Conservation (phyloP, 1,284 basidiomycete species). For the Boletellus dicymbophilus region DNA sequence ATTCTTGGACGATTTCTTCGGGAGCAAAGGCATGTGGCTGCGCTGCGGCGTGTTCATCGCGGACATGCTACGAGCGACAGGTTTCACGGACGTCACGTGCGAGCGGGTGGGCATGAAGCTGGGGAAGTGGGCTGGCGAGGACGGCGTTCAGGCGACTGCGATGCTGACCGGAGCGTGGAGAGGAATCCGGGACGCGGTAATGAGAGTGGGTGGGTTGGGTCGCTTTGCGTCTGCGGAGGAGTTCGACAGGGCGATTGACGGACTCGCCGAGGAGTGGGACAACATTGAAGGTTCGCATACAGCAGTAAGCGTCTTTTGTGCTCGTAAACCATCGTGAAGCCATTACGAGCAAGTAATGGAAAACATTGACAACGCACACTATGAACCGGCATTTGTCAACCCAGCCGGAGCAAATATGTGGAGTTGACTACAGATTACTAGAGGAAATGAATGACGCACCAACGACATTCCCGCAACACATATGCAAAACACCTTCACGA, state of each 20-base stretch:
- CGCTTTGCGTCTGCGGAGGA: conserved; percentile 14
- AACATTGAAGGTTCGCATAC: conserved; percentile 14
- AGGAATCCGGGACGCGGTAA: conserved; percentile 16
- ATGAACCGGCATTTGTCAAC: too few species aligned
- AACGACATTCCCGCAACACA: background rate
- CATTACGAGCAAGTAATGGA: background rate
- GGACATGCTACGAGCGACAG: background rate
- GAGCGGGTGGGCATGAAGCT: background rate
- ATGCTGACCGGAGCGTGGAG: conserved; percentile 14
- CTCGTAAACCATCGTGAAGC: conserved; percentile 23
- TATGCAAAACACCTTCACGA: background rate
- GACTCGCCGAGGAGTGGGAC: conserved; percentile 24
- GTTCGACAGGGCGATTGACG: conserved; percentile 16
- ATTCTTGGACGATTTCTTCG: background rate
- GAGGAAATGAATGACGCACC: background rate
- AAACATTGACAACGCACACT: background rate
- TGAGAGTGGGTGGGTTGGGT: conserved; percentile 8
- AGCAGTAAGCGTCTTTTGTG: conserved; percentile 7
- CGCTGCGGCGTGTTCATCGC: background rate
- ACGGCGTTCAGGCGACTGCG: conserved; percentile 1
- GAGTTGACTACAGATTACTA: background rate
- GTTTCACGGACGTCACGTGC: background rate
- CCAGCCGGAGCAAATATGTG: too few species aligned
- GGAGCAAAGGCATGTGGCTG: background rate
- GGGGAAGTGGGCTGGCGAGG: conserved; percentile 7